These are phyloP conservation scores for Buddleja alternifolia DNA, from an alignment of 257 asterid species.

Conservation along the genomic window DNA sequence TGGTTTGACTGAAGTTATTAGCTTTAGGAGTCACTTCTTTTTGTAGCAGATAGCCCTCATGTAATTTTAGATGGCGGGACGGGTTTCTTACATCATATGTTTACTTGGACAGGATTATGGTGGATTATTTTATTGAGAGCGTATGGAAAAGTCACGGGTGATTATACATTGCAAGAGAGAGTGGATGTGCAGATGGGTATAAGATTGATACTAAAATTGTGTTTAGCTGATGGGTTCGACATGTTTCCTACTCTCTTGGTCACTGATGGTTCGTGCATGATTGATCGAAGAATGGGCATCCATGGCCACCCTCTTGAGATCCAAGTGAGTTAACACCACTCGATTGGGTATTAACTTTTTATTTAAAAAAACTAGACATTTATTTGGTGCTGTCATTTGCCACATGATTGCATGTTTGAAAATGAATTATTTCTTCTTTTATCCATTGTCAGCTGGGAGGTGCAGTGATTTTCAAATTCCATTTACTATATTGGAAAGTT, in stretches of 20 bases:
- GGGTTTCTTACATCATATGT: slow-evolving; percentile 4
- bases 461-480: no score
- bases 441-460: no score
- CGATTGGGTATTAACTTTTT: not conserved
- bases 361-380: not conserved
- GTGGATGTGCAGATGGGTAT: slow-evolving; percentile 85
- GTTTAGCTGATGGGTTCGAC: slow-evolving; percentile 73
- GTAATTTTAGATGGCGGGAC: not conserved
- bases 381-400: not conserved
- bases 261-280: slow-evolving; percentile 87
- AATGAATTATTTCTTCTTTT: no score
- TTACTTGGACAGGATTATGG: slow-evolving; percentile 63
- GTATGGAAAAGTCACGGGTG: slow-evolving; percentile 80
- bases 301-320: slow-evolving; percentile 82
- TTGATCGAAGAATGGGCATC: slow-evolving; percentile 78
- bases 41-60: not conserved
- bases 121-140: slow-evolving; percentile 84
- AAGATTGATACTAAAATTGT: slow-evolving; percentile 56
- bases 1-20: not conserved
- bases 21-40: not conserved
- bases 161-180: slow-evolving; percentile 70
- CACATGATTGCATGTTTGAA: not conserved
- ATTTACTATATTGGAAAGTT: no score
- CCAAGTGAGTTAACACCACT: slow-evolving; percentile 45
- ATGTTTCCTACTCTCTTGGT: slow-evolving; percentile 83